A percentile compares a stretch with the other conserved stretches of the same genome.
Conservation (phyloP, 306 rosid genomes). For the Psophocarpus tetragonolobus region DNA sequence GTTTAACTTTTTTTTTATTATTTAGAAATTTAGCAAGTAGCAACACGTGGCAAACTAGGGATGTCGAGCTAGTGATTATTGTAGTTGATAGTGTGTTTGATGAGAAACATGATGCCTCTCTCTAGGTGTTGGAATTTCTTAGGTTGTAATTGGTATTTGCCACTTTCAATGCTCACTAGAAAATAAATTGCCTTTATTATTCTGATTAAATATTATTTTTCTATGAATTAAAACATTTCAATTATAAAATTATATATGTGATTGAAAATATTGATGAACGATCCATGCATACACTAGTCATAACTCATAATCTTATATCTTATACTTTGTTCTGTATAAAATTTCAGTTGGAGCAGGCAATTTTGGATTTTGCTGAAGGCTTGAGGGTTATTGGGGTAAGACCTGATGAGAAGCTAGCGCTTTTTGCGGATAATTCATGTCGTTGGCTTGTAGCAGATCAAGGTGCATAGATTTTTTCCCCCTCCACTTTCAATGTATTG, state of each 20-base stretch:
- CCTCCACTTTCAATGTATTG: neutral
- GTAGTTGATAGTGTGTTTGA: neutral
- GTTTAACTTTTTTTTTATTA: neutral
- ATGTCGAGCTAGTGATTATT: neutral
- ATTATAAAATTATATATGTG: too few species aligned
- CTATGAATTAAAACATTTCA: too few species aligned
- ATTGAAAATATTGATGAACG: too few species aligned
- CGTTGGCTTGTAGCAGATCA: constrained; percentile 97
- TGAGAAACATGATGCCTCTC: constrained; percentile 1
- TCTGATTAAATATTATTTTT: too few species aligned
- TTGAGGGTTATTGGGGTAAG: constrained; percentile 76
- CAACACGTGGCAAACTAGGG: neutral
- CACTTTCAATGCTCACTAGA: neutral
- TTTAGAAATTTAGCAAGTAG: neutral
- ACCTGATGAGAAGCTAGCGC: constrained; percentile 83
- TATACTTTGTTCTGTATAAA: constrained; percentile 11
- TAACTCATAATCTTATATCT: constrained; percentile 1
- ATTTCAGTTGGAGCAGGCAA: constrained; percentile 80
- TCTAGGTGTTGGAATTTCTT: neutral
- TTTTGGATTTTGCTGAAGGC: constrained; percentile 86
- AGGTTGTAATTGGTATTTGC: neutral
- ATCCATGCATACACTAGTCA: too few species aligned
- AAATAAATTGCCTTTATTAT: neutral
- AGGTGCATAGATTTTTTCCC: constrained; percentile 46
- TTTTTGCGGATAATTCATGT: constrained; percentile 89